Evolutionary conservation across 2,329 filamentous ascomycete genomes (phyloP).

Genomic region (Talaromyces islandicus): DNA sequence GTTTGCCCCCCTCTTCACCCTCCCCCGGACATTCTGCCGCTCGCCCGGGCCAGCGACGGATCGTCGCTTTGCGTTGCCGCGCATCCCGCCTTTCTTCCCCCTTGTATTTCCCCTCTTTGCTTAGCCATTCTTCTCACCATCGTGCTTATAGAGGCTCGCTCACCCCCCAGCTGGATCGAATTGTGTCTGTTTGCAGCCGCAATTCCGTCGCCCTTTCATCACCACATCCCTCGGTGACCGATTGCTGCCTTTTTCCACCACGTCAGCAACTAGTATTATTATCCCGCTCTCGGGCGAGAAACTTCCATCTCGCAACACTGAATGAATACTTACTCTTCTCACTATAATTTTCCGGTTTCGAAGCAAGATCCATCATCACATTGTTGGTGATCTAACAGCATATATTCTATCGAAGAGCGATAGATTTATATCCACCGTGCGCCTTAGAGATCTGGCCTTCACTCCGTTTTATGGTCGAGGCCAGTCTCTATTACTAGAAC

Average conservation of each 20-base stretch:
- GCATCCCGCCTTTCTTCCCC: neutral
- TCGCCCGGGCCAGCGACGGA: neutral
- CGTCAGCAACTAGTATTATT: conserved; percentile 1
- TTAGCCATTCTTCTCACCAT: neutral
- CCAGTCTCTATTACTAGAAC: conserved; percentile 58
- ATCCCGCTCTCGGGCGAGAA: neutral
- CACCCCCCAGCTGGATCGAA: neutral
- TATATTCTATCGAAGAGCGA: neutral
- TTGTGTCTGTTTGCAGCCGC: neutral
- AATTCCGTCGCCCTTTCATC: neutral
- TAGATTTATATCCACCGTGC: neutral
- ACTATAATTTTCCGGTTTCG: neutral
- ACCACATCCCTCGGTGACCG: neutral
- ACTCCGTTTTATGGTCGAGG: conserved; percentile 44
- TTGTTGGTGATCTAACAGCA: neutral
- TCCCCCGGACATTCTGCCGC: neutral
- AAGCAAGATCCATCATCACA: neutral
- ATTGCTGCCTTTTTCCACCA: neutral
- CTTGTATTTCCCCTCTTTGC: neutral
- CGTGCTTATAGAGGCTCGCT: neutral
- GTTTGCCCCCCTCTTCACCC: conserved; percentile 6
- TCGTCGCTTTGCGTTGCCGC: neutral
- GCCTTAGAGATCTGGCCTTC: conserved; percentile 4
- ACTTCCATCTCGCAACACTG: neutral
- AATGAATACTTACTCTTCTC: neutral